A percentile compares a stretch with the other conserved stretches of the same genome.
Conservation (phyloP, 768 basidiomycete species). For the Tremella yokohamensis region DNA sequence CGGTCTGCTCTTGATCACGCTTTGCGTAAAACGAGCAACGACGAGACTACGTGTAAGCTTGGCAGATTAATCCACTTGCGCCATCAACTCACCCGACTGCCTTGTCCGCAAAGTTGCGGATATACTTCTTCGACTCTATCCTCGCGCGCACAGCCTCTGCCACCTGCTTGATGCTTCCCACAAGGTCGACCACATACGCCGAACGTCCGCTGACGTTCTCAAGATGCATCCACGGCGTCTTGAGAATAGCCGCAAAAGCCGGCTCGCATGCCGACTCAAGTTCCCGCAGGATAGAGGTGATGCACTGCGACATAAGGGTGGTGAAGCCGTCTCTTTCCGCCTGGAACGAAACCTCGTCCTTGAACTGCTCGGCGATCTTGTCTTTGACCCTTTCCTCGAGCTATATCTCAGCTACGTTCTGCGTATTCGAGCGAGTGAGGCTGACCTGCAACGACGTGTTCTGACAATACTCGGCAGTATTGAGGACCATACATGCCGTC, state of each 20-base stretch:
- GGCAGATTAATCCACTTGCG: neutral
- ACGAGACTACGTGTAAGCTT: conserved; percentile 61
- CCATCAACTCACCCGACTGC: conserved; percentile 66
- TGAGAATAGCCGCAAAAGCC: conserved; percentile 69
- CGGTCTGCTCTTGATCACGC: conserved; percentile 83
- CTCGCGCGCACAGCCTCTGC: conserved; percentile 71
- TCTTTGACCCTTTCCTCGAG: conserved; percentile 87
- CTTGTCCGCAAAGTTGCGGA: conserved; percentile 90
- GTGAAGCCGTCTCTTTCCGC: conserved; percentile 83
- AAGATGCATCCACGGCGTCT: conserved; percentile 71
- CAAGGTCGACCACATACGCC: conserved; percentile 71
- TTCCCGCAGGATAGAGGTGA: conserved; percentile 74
- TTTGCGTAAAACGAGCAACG: conserved; percentile 80
- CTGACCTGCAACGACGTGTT: conserved; percentile 72
- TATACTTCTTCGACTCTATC: conserved; percentile 91
- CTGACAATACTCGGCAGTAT: conserved; percentile 97
- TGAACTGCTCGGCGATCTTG: conserved; percentile 70
- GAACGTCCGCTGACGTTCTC: conserved; percentile 86
- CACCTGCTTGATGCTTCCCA: conserved; percentile 69
- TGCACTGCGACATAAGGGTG: conserved; percentile 80
- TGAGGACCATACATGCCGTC: conserved; percentile 83
- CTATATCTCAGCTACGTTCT: neutral
- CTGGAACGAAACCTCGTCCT: conserved; percentile 76
- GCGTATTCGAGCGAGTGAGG: neutral
- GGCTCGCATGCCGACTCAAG: conserved; percentile 80